These are phyloP conservation scores for Colletotrichum sp. DNA, from an alignment of 2,329 filamentous ascomycete genomes.

Conservation along the genomic window DNA sequence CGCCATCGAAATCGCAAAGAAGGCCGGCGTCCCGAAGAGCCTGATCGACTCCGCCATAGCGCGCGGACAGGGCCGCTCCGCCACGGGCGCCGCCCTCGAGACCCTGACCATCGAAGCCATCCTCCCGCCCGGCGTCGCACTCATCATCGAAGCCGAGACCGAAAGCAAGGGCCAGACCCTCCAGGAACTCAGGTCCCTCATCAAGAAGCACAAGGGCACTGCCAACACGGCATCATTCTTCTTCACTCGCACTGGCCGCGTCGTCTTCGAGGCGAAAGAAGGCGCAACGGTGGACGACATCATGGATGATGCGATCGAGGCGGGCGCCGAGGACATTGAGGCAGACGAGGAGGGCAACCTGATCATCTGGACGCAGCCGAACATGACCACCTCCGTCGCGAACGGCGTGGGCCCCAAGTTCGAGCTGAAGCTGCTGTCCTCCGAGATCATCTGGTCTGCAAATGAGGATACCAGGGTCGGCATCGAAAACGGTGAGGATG, in stretches of 20 bases:
- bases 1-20: constrained; percentile 79
- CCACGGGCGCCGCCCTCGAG: constrained; percentile 79
- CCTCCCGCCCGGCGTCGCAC: constrained; percentile 75
- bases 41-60: constrained; percentile 86
- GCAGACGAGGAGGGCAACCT: constrained; percentile 21
- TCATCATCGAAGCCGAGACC: constrained; percentile 86
- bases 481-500: constrained; percentile 62
- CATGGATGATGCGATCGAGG: constrained; percentile 83
- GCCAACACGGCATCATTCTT: constrained; percentile 75
- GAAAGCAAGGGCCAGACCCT: constrained; percentile 79
- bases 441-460: constrained; percentile 84
- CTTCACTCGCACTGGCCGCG: constrained; percentile 81
- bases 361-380: constrained; percentile 23
- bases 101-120: constrained; percentile 80
- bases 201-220: constrained; percentile 75
- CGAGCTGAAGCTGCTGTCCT: constrained; percentile 71
- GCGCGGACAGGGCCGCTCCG: constrained; percentile 83
- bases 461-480: constrained; percentile 79
- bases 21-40: constrained; percentile 82
- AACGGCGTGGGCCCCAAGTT: constrained; percentile 45
- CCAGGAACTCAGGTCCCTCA: constrained; percentile 72
- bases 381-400: constrained; percentile 19
- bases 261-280: constrained; percentile 67
- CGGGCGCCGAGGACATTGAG: constrained; percentile 78
- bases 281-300: constrained; percentile 68